phyloP scores from a whole-genome alignment of 1,139 yeast species.

The Pichia sp. region DNA sequence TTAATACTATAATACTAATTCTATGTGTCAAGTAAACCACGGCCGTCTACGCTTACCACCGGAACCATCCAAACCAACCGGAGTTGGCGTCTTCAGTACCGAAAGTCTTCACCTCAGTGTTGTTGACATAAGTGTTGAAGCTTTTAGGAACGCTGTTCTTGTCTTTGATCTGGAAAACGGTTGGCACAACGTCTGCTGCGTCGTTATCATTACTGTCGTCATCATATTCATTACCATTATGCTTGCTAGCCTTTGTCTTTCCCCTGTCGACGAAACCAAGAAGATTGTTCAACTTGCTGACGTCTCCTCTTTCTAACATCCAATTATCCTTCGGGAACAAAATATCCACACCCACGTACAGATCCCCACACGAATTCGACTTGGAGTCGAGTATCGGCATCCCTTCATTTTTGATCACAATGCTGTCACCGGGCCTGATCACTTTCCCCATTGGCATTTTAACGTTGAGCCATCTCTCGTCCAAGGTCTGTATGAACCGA shows the following conservation, averaged over 20 bases:
- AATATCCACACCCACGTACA: slow-evolving; percentile 65
- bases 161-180: slow-evolving; percentile 24
- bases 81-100: slow-evolving; percentile 21
- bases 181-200: slow-evolving; percentile 29
- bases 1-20: background rate
- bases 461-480: slow-evolving; percentile 67
- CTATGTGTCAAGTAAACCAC: background rate
- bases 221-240: slow-evolving; percentile 23
- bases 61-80: slow-evolving; percentile 27
- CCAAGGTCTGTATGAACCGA: slow-evolving; percentile 68
- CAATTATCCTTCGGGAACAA: slow-evolving; percentile 83
- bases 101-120: slow-evolving; percentile 24
- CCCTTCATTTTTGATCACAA: slow-evolving; percentile 73
- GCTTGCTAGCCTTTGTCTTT: slow-evolving; percentile 20
- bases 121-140: slow-evolving; percentile 28
- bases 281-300: slow-evolving; percentile 47
- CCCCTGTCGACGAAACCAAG: slow-evolving; percentile 41
- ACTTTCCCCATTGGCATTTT: slow-evolving; percentile 73
- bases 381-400: slow-evolving; percentile 55
- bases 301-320: slow-evolving; percentile 65
- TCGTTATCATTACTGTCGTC: slow-evolving; percentile 29
- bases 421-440: slow-evolving; percentile 67
- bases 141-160: slow-evolving; percentile 25
- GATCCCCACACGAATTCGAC: slow-evolving; percentile 52
- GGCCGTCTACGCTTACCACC: slow-evolving; percentile 8